Evolutionary conservation across 2,329 filamentous ascomycete genomes (phyloP).

Genomic region (Nemania sp.): DNA sequence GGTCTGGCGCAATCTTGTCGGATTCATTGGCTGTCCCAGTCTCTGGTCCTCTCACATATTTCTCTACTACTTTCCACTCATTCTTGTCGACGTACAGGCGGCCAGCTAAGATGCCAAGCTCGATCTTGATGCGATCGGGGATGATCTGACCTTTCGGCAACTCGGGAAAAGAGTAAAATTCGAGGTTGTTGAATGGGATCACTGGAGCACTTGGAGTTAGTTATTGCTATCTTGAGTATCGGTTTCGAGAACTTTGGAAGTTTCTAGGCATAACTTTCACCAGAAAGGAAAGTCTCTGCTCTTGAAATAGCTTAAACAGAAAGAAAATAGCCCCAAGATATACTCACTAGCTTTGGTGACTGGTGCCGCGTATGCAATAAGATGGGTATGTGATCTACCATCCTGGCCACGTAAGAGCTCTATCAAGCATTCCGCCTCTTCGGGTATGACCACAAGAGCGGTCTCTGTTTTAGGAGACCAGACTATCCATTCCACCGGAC

Average conservation of each 20-base stretch:
- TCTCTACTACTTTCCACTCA: conserved; percentile 54
- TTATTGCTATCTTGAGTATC: too few relatives aligned
- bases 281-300: too few relatives aligned
- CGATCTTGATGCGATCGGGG: conserved; percentile 66
- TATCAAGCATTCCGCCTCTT: conserved; percentile 71
- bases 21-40: not conserved
- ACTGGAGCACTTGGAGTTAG: too few relatives aligned
- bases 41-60: conserved; percentile 20
- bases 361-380: conserved; percentile 71
- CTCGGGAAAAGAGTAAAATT: conserved; percentile 64
- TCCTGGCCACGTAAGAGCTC: conserved; percentile 52
- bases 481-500: conserved; percentile 71
- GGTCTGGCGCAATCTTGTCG: conserved; percentile 43
- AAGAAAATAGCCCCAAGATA: too few relatives aligned
- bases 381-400: conserved; percentile 52
- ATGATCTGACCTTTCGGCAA: conserved; percentile 55
- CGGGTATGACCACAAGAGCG: conserved; percentile 70
- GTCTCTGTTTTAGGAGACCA: conserved; percentile 61
- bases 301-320: too few relatives aligned
- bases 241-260: too few relatives aligned
- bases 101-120: conserved; percentile 71
- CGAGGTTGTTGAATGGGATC: conserved; percentile 67
- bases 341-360: conserved; percentile 68
- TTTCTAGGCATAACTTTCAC: too few relatives aligned
- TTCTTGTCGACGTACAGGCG: conserved; percentile 68